phyloP scores from a whole-genome alignment of 805 yeast species.

The Jamesozyma rosinii region DNA sequence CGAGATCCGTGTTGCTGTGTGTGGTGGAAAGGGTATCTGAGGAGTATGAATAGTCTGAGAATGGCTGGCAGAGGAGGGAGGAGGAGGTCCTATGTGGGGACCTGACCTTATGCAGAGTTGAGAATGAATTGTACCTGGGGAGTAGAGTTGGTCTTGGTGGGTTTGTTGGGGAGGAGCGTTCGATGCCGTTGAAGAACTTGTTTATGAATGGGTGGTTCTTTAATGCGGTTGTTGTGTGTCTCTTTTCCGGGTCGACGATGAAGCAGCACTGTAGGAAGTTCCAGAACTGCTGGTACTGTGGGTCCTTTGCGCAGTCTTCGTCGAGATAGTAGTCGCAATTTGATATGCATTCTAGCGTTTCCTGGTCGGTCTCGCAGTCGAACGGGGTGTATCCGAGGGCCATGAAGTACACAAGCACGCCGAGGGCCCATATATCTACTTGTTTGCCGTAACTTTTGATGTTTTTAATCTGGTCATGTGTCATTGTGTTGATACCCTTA shows the following conservation, averaged over 20 bases:
- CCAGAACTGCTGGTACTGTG: conserved; percentile 38
- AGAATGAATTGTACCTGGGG: conserved; percentile 16
- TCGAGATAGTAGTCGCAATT: conserved; percentile 51
- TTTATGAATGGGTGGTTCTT: conserved; percentile 36
- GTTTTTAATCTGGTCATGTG: conserved; percentile 9
- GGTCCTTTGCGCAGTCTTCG: conserved; percentile 50
- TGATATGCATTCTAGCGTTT: conserved; percentile 55
- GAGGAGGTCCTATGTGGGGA: conserved; percentile 5
- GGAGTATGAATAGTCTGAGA: not conserved
- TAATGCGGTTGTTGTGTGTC: conserved; percentile 41
- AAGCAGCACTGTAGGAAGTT: conserved; percentile 52
- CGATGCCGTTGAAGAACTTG: conserved; percentile 13
- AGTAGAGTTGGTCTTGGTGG: not conserved
- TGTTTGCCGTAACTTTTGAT: conserved; percentile 41
- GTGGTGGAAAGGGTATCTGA: not conserved
- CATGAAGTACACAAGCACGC: conserved; percentile 62
- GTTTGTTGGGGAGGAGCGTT: not conserved
- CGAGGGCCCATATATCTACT: conserved; percentile 71
- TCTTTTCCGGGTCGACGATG: conserved; percentile 33
- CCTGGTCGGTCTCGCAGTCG: conserved; percentile 62
- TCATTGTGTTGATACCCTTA: conserved; percentile 19
- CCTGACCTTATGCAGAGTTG: conserved; percentile 10
- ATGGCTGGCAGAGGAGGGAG: conserved; percentile 1
- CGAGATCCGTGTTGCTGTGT: not conserved
- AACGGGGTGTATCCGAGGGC: conserved; percentile 70